Percentiles rank a stretch among this genome's conserved stretches.
Evolutionary conservation across 805 yeast genomes (phyloP).

Genomic region (Metschnikowia reukaufii): DNA sequence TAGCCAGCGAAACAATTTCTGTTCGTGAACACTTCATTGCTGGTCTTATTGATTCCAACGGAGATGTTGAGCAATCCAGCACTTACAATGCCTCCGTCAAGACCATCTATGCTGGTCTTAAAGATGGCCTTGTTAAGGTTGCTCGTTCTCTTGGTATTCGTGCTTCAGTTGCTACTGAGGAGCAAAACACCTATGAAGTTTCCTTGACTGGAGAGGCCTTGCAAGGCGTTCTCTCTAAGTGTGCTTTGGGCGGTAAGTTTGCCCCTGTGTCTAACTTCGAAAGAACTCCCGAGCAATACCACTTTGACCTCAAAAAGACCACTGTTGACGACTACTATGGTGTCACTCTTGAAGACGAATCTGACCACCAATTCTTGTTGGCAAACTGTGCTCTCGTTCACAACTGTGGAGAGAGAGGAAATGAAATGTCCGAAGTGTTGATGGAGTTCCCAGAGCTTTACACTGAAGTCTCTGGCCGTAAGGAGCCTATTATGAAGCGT

Average conservation of each 20-base stretch:
- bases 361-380: conserved; percentile 12
- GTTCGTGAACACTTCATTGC: conserved; percentile 10
- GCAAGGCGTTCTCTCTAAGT: conserved; percentile 8
- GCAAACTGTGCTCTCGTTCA: conserved; percentile 12
- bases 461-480: conserved; percentile 87
- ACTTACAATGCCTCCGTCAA: conserved; percentile 1
- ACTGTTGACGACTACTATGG: conserved; percentile 9
- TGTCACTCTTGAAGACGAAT: conserved; percentile 7
- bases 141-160: conserved; percentile 11
- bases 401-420: conserved; percentile 85
- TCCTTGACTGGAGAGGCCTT: conserved; percentile 5
- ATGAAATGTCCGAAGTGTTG: conserved; percentile 98
- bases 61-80: background rate
- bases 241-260: conserved; percentile 1
- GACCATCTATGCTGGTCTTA: background rate
- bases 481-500: conserved; percentile 99
- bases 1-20: conserved; percentile 6
- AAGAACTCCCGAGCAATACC: conserved; percentile 2
- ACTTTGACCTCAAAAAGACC: conserved; percentile 4
- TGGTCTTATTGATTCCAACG: conserved; percentile 10
- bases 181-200: background rate
- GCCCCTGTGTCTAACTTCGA: background rate
- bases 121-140: conserved; percentile 7
- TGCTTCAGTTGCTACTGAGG: background rate
- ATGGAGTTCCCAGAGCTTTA: conserved; percentile 99